These are phyloP conservation scores for Ceratorhiza oryzae-sativae DNA, from an alignment of 1,284 basidiomycete genomes.

Conservation along the genomic window DNA sequence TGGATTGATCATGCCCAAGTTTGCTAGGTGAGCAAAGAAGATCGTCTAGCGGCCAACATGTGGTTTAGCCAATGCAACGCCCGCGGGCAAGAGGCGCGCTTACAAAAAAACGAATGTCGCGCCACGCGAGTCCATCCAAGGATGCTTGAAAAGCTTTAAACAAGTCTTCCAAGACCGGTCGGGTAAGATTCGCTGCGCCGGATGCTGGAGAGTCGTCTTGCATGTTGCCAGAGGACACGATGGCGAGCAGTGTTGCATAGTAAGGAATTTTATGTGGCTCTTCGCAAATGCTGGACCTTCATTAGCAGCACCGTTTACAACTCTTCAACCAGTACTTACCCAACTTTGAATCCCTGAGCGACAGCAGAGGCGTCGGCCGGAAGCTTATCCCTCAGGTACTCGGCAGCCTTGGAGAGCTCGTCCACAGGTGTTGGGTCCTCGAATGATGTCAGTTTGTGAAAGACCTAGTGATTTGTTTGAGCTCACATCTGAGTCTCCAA, in stretches of 20 bases:
- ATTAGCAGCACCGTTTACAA: slow-evolving; percentile 31
- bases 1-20: slow-evolving; percentile 74
- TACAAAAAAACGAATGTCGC: slow-evolving; percentile 84
- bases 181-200: slow-evolving; percentile 58
- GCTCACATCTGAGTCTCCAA: slow-evolving; percentile 82
- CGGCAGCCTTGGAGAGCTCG: slow-evolving; percentile 44
- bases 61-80: neutral
- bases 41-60: slow-evolving; percentile 65
- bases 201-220: slow-evolving; percentile 39
- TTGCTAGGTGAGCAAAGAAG: slow-evolving; percentile 86
- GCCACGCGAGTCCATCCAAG: slow-evolving; percentile 87
- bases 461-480: neutral
- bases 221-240: slow-evolving; percentile 59
- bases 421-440: slow-evolving; percentile 44
- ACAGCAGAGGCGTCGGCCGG: slow-evolving; percentile 52
- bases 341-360: slow-evolving; percentile 77
- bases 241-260: slow-evolving; percentile 83
- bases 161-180: slow-evolving; percentile 84
- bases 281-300: slow-evolving; percentile 70
- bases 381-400: slow-evolving; percentile 42
- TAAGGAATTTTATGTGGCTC: slow-evolving; percentile 91
- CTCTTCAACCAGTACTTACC: slow-evolving; percentile 55
- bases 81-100: slow-evolving; percentile 49
- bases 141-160: slow-evolving; percentile 86
- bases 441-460: neutral